Evolutionary conservation across 441 rosid genomes (phyloP).

Genomic region (Adansonia gregorii): DNA sequence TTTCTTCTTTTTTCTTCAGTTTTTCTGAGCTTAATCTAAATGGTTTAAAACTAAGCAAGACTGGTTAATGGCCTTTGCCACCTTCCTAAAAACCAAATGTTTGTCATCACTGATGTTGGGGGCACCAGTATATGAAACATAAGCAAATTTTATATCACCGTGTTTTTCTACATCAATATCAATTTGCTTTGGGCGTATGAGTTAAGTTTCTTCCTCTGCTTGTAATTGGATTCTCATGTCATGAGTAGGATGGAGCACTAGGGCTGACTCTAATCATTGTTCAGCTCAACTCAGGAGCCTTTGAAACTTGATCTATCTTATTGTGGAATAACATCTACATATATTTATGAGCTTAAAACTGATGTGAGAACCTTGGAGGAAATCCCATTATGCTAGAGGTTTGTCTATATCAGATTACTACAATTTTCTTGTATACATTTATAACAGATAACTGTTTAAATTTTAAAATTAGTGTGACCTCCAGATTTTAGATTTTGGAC

Average conservation of each 20-base stretch:
- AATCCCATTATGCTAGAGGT: constrained; percentile 78
- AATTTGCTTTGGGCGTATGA: constrained; percentile 6
- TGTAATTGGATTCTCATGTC: constrained; percentile 24
- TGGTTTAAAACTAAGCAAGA: constrained; percentile 74
- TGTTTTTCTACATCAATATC: neutral
- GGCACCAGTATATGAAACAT: constrained; percentile 85
- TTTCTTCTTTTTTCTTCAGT: constrained; percentile 39
- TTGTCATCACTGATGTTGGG: constrained; percentile 76
- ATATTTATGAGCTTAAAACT: constrained; percentile 44
- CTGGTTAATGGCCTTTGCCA: constrained; percentile 67
- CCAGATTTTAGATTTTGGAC: neutral
- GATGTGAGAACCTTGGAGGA: constrained; percentile 65
- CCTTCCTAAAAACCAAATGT: constrained; percentile 60
- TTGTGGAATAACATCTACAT: constrained; percentile 63
- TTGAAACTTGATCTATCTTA: constrained; percentile 79
- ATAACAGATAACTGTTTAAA: neutral
- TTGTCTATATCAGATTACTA: constrained; percentile 28
- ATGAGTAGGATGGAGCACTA: constrained; percentile 71
- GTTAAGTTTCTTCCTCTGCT: no score
- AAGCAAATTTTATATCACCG: constrained; percentile 29
- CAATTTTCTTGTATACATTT: neutral
- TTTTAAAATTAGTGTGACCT: neutral
- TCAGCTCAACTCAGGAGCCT: constrained; percentile 57
- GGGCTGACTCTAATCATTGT: constrained; percentile 62
- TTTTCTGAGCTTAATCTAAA: constrained; percentile 82